Evolutionary conservation across 495 filamentous ascomycete genomes (phyloP), one percentile per base, ranked within the genome.

Genomic region (Trypethelium eluteriae): DNA sequence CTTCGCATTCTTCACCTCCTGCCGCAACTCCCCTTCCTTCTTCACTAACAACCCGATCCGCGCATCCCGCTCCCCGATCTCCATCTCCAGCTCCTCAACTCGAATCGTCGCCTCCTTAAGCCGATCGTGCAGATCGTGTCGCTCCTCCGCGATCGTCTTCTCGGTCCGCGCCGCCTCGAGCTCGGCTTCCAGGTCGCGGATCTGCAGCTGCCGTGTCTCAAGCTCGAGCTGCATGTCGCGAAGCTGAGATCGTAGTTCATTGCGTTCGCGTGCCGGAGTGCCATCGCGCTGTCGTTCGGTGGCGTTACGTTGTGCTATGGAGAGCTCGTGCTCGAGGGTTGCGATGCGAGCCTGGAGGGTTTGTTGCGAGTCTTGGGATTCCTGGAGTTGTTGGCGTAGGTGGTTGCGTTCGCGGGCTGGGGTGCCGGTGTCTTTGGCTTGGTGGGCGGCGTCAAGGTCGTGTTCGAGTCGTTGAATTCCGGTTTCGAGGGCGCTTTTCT

Each of bases 91-190:
- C 14, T 88, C 79, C 71, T 90, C 87, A 18, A 85, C 83, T 68
- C 88, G 84, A 2, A 88, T 77, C 53, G 86, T 89, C n/a, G 87
- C 82, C 25, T 80, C 79, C 71, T 86, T 88, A 62, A 90, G 81
- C 39, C 85, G 76, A 59, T 87, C 84, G 66, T 88, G 86, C 12
- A 90, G 79, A 65, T 89, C 87, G 64, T 79, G 80, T 44, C 86
- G 85, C 68, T 89, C 87, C 68, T 86, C 83, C 25, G 83, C 81
- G 56, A 81, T 79, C 0, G 77, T 77, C 25, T 70, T 68, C 63
- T 79, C 77, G 39, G 73, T 71, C 46, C 75, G 74, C 12, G 72
- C 70, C 38, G 49, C 62, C 11, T 66, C 72, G n/a, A 81, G 71
- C 12, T 78, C 77, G 53, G 68, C 66, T 62, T 75, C 74, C 2